Conservation (phyloP, 176 grass and related monocot species). For the Melocanna baccifera region DNA sequence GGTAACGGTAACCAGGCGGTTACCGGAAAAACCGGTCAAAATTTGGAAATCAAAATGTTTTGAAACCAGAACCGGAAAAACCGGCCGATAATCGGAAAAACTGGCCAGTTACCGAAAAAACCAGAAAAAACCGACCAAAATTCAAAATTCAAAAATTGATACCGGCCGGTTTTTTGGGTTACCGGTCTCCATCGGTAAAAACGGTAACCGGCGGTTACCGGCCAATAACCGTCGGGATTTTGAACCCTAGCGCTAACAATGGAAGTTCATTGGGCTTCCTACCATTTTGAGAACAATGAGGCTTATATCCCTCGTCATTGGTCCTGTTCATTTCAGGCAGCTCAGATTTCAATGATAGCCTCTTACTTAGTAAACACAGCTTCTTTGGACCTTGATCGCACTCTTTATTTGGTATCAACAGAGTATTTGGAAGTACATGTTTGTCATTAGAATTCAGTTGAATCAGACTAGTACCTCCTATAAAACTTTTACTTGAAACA, state of each 20-base stretch:
- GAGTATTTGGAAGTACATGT: slow-evolving; percentile 1
- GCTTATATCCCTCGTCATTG: slow-evolving; percentile 6
- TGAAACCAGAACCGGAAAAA: too few relatives aligned
- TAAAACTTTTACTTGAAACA: slow-evolving; percentile 18
- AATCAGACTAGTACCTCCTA: slow-evolving; percentile 20
- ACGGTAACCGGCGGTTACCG: too few relatives aligned
- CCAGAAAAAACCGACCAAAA: too few relatives aligned
- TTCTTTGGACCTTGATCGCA: slow-evolving; percentile 37
- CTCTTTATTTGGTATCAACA: slow-evolving; percentile 35
- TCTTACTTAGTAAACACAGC: slow-evolving; percentile 34
- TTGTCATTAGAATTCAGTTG: slow-evolving; percentile 4
- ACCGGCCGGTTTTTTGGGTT: too few relatives aligned
- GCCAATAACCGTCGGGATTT: too few relatives aligned
- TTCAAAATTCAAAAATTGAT: too few relatives aligned
- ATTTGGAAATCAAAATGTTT: too few relatives aligned
- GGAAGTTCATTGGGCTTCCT: slow-evolving; percentile 18
- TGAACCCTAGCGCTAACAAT: not conserved
- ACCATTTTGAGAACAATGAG: not conserved
- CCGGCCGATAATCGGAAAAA: too few relatives aligned
- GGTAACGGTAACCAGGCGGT: too few relatives aligned
- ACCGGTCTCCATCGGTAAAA: too few relatives aligned
- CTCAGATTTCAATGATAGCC: slow-evolving; percentile 38
- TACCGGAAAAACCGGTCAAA: too few relatives aligned
- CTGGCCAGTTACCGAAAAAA: too few relatives aligned
- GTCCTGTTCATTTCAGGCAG: not conserved